Evolutionary conservation across 768 basidiomycete genomes (phyloP).

Genomic region (Serendipita indica): DNA sequence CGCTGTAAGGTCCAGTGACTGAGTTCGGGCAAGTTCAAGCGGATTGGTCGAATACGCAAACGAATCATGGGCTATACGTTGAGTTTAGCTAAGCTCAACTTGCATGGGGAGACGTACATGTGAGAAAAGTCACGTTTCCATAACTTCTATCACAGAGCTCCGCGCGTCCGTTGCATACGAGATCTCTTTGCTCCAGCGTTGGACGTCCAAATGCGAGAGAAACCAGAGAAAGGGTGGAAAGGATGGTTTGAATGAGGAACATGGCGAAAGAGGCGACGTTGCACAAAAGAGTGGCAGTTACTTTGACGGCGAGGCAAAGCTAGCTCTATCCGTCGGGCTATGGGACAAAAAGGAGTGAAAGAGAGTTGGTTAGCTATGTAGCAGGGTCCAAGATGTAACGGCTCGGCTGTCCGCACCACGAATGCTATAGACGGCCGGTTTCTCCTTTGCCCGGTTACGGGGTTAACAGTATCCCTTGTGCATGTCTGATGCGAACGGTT

Average conservation of each 20-base stretch:
- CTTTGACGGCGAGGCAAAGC: no score
- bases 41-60: slow-evolving; percentile 37
- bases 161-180: slow-evolving; percentile 48
- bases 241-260: neutral
- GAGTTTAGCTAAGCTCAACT: slow-evolving; percentile 26
- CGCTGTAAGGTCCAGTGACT: slow-evolving; percentile 17
- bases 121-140: slow-evolving; percentile 25
- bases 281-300: no score
- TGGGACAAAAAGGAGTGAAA: no score
- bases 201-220: neutral
- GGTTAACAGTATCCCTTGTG: no score
- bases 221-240: neutral
- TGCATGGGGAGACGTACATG: slow-evolving; percentile 21
- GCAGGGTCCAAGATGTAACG: no score
- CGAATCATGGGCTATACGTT: slow-evolving; percentile 37
- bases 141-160: slow-evolving; percentile 47
- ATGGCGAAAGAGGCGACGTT: no score
- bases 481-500: no score
- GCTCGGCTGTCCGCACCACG: no score
- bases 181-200: neutral
- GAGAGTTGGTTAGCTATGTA: no score
- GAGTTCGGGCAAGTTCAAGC: slow-evolving; percentile 19
- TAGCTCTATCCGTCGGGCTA: no score
- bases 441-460: no score
- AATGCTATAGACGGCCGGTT: no score